Evolutionary conservation across 2,329 filamentous ascomycete genomes (phyloP).

Genomic region (Colletotrichum magnum): DNA sequence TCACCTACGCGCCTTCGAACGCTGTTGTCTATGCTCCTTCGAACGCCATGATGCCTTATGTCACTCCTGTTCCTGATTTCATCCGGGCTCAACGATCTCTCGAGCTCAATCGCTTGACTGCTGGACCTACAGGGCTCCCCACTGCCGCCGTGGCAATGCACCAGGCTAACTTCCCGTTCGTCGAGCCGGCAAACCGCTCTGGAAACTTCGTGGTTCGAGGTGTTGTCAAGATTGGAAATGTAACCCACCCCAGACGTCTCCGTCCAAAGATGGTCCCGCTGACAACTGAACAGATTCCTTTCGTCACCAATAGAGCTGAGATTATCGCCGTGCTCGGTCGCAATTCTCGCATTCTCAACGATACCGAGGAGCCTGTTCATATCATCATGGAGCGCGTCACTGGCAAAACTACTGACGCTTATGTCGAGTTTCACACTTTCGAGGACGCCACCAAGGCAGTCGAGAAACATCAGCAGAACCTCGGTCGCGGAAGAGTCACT

Average conservation of each 20-base stretch:
- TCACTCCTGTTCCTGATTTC: constrained; percentile 38
- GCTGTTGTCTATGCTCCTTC: constrained; percentile 9
- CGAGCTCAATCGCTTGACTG: constrained; percentile 55
- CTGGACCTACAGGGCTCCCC: constrained; percentile 52
- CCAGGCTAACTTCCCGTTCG: constrained; percentile 61
- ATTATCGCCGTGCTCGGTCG: constrained; percentile 72
- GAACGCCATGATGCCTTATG: not conserved
- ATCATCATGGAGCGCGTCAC: constrained; percentile 76
- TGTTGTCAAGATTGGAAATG: constrained; percentile 66
- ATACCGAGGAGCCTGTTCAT: constrained; percentile 69
- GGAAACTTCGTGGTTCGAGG: constrained; percentile 47
- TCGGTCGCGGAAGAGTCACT: constrained; percentile 55
- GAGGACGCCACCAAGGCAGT: constrained; percentile 69
- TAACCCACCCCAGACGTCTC: constrained; percentile 43
- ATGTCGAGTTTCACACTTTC: constrained; percentile 68
- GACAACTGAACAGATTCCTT: constrained; percentile 65
- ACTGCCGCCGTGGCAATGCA: constrained; percentile 52
- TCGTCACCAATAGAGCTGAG: constrained; percentile 66
- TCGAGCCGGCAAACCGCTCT: constrained; percentile 52
- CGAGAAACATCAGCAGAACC: constrained; percentile 59
- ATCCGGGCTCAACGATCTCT: constrained; percentile 51
- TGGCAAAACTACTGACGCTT: constrained; percentile 74
- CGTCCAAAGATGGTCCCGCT: not conserved
- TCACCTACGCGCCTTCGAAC: constrained; percentile 1
- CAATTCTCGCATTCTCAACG: constrained; percentile 68